These are phyloP conservation scores for Thraustochytrium sp. DNA, from an alignment of 352 stramenopile species.

Conservation along the genomic window DNA sequence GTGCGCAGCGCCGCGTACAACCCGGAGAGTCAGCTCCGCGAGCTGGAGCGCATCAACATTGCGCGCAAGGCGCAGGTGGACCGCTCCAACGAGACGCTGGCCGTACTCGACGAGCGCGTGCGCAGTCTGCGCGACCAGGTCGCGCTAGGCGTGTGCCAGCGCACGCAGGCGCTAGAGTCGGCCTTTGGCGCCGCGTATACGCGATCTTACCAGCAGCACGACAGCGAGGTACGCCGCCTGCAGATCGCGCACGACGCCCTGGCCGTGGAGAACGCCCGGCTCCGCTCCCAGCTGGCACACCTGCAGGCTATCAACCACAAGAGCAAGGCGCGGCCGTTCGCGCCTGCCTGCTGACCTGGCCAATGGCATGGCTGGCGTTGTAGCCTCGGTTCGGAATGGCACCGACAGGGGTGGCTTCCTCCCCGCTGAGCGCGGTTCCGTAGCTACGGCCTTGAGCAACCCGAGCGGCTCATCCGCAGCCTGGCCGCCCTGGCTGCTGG, in stretches of 20 bases:
- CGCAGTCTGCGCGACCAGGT: not conserved
- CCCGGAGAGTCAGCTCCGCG: not conserved
- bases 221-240: not conserved
- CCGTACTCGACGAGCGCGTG: not conserved
- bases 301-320: not conserved
- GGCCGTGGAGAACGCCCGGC: not conserved
- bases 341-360: too few species aligned
- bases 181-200: not conserved
- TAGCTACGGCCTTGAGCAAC: too few species aligned
- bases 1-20: not conserved
- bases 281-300: not conserved
- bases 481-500: too few species aligned
- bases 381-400: too few species aligned
- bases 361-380: too few species aligned
- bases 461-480: too few species aligned
- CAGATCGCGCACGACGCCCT: not conserved
- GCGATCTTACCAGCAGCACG: not conserved
- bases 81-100: not conserved
- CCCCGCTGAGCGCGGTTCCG: too few species aligned
- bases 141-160: not conserved
- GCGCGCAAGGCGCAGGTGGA: not conserved
- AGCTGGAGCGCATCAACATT: not conserved
- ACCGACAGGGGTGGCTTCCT: too few species aligned
- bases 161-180: not conserved
- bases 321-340: too few species aligned